Conservation (phyloP, 352 stramenopile species). For the Elongisporangium undulatum region DNA sequence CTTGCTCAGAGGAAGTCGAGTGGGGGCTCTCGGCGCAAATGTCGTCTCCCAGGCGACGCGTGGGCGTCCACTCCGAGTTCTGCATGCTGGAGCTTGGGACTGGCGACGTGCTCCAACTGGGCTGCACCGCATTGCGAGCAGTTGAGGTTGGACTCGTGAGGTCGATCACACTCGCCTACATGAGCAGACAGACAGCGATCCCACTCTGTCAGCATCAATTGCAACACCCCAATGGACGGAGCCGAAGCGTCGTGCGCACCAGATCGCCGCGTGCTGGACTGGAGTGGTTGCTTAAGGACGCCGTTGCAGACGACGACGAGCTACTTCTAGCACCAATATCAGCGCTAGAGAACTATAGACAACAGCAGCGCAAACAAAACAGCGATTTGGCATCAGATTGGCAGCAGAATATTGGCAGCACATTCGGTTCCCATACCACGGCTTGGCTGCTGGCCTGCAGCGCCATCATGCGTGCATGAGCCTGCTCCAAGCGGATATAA, state of each 20-base stretch:
- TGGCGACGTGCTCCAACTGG: conserved; percentile 5
- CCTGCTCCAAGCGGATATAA: conserved; percentile 56
- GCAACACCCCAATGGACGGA: not conserved
- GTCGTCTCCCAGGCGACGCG: conserved; percentile 23
- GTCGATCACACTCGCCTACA: conserved; percentile 36
- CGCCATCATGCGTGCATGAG: conserved; percentile 16
- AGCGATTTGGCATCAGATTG: not conserved
- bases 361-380: not conserved
- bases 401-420: not conserved
- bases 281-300: not conserved
- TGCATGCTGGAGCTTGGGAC: conserved; percentile 1
- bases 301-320: not conserved
- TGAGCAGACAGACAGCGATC: not conserved
- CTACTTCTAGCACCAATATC: not conserved
- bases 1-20: conserved; percentile 14
- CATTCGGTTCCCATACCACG: not conserved
- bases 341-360: not conserved
- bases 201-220: not conserved
- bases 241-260: not conserved
- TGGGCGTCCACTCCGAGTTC: not conserved
- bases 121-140: conserved; percentile 2
- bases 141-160: conserved; percentile 38
- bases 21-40: conserved; percentile 53
- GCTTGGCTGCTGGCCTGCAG: conserved; percentile 9
- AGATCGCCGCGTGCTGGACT: not conserved